phyloP scores from a whole-genome alignment of 2,329 filamentous ascomycete genomes.

The Onygenales sp. region DNA sequence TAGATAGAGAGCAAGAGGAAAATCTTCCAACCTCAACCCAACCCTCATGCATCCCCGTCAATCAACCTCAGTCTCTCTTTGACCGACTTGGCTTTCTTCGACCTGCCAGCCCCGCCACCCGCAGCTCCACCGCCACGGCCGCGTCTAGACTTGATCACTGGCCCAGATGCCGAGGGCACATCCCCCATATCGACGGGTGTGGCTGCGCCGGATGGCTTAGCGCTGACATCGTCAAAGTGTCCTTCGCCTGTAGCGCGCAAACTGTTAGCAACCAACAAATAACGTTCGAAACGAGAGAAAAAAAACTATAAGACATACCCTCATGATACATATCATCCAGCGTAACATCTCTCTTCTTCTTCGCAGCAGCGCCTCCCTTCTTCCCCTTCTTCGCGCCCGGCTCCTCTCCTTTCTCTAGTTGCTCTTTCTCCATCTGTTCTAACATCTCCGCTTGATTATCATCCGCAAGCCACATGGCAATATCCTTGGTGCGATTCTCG shows the following conservation, averaged over 20 bases:
- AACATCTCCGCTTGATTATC: slow-evolving; percentile 93
- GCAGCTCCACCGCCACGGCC: slow-evolving; percentile 42
- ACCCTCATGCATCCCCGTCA: slow-evolving; percentile 7
- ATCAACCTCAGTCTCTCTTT: slow-evolving; percentile 34
- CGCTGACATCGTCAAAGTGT: slow-evolving; percentile 78
- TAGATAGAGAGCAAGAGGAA: background rate
- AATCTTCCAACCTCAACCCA: background rate
- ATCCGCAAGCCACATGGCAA: slow-evolving; percentile 97
- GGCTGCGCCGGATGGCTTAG: slow-evolving; percentile 74
- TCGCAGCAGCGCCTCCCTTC: slow-evolving; percentile 35
- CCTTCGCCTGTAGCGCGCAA: slow-evolving; percentile 64
- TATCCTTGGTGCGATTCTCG: slow-evolving; percentile 94
- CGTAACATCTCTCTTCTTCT: slow-evolving; percentile 51
- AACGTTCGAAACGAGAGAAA: slow-evolving; percentile 4
- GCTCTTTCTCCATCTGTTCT: slow-evolving; percentile 81
- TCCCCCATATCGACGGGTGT: slow-evolving; percentile 60
- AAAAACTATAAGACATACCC: slow-evolving; percentile 53
- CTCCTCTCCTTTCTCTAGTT: slow-evolving; percentile 54
- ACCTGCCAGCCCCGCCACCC: slow-evolving; percentile 44
- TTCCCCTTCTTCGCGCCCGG: slow-evolving; percentile 44
- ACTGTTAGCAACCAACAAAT: slow-evolving; percentile 8
- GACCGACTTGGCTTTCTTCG: slow-evolving; percentile 52
- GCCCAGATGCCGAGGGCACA: slow-evolving; percentile 28
- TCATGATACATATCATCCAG: slow-evolving; percentile 99
- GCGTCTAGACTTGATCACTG: slow-evolving; percentile 47